Conservation (phyloP, 768 basidiomycete species). For the Sistotremastrum niveocremeum region DNA sequence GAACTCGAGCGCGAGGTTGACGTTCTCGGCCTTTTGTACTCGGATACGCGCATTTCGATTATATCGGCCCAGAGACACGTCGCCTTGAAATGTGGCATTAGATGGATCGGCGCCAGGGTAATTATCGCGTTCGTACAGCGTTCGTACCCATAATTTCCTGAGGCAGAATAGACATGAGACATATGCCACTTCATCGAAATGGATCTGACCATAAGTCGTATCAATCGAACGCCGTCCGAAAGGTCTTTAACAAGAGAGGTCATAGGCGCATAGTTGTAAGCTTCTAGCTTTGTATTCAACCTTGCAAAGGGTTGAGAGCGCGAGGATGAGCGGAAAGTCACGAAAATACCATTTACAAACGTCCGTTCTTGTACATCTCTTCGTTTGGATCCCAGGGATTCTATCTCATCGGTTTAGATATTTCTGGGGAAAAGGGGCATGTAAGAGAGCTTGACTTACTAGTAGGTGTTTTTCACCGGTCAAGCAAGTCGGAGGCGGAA, state of each 20-base stretch:
- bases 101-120: constrained; percentile 3
- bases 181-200: constrained; percentile 4
- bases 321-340: no score
- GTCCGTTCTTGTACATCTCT: no score
- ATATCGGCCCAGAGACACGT: constrained; percentile 87
- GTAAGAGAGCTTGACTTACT: no score
- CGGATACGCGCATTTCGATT: constrained; percentile 83
- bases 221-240: constrained; percentile 88
- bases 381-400: no score
- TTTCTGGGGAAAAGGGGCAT: no score
- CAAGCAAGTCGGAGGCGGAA: no score
- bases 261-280: constrained; percentile 77
- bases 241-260: constrained; percentile 79
- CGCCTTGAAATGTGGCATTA: constrained; percentile 33
- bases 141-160: constrained; percentile 94
- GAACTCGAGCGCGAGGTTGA: constrained; percentile 91
- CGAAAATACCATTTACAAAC: no score
- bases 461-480: no score
- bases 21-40: constrained; percentile 97
- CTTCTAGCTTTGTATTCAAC: constrained; percentile 92
- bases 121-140: constrained; percentile 2
- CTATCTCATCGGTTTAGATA: no score
- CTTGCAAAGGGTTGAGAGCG: no score
- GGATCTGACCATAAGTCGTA: constrained; percentile 73
- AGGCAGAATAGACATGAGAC: neutral